Evolutionary conservation across 257 asterid genomes (phyloP), one percentile per base, ranked within the genome.

Genomic region (Buddleja alternifolia): DNA sequence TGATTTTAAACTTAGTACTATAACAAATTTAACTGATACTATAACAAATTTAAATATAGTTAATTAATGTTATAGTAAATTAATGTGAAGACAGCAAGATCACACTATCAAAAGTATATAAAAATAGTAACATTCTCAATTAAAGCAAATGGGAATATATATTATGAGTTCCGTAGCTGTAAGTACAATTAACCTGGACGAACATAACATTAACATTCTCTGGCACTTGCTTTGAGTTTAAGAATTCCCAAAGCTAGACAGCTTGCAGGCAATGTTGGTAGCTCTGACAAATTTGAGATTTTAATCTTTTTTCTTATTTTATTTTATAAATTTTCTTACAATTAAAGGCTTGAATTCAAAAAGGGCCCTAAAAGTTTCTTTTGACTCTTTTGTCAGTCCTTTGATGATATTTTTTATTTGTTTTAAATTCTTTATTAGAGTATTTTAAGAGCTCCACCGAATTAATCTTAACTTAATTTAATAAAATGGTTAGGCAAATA

Each of bases 231-330:
- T 72, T 23, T 37, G 19, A 67, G 20, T 48, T 52, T 24, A 72
- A 66, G 81, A 80, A 75, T 75, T 78, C 76, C 65, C 57, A 75
- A 80, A 72, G 79, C 44, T 64, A 68, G 81, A 75, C 84, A 80
- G 81, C 84, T 80, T 75, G 84, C 77, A 76, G 45, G 78, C 80
- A 78, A 42, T 67, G 77, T 60, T 46, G 47, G 71, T 54, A 72
- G 77, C 75, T 72, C 54, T 56, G 17, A 62, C 4, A 56, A 67
- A 72, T 59, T 32, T 58, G 16, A 56, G 20, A 47, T 14, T 63
- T 64, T 65, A 9, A 39, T 54, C 6, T 15, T 0, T 46, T 44
- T 25, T 19, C 73, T 57, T 16, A 34, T 36, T 60, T 40, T 21
- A 29, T 29, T 29, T n/a, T n/a, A n/a, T n/a, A n/a, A n/a, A 29